Base-by-base conservation (phyloP, 495 filamentous ascomycete species). In the Aspergillus asperescens region DNA sequence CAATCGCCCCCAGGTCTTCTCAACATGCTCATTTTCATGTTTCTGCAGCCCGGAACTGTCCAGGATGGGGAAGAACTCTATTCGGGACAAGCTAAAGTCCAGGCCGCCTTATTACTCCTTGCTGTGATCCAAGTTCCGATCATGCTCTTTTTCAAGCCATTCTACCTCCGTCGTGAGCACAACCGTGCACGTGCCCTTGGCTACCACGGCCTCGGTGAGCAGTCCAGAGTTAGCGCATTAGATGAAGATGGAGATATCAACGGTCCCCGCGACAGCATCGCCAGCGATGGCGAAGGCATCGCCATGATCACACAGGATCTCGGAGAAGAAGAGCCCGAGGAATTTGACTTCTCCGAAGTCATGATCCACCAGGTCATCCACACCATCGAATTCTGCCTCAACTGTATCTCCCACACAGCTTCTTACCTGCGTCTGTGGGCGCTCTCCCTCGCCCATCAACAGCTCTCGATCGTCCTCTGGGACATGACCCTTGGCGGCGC, bases 11-110 rank as follows among this genome's bases (percentile, higher is more conserved):
- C 93, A 0, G 87, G 89, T 59, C 75, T 99, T 22, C 73, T 99
- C 52, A 99, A 99, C 79, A 96, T 96, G 90, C 78, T 99, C 58
- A 99, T 99, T 64, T 95, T 95, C 80, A 99, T 99, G 93, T 97
- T 99, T 76, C 74, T 99, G 45, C 81, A 82, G 47, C 93, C 93
- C 5, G 89, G 89, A 20, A 86, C 65, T 0, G 73, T 97, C 40
- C 81, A 86, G 37, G 80, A 83, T 47, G 78, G 72, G 37, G 80
- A 83, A 48, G 78, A 73, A 45, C 78, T 99, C 5, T 99, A 93
- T 62, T 66, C 67, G 16, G 88, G 88, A 46, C 93, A 99, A 67
- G 73, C 67, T 6, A 56, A 54, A 0, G 77, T 99, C 3, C 93
- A 99, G 67, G 70, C 88, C 16, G 62, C 85, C 28, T 74, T 99